Evolutionary conservation across 257 asterid genomes (phyloP).

Genomic region (Scutellaria baicalensis): DNA sequence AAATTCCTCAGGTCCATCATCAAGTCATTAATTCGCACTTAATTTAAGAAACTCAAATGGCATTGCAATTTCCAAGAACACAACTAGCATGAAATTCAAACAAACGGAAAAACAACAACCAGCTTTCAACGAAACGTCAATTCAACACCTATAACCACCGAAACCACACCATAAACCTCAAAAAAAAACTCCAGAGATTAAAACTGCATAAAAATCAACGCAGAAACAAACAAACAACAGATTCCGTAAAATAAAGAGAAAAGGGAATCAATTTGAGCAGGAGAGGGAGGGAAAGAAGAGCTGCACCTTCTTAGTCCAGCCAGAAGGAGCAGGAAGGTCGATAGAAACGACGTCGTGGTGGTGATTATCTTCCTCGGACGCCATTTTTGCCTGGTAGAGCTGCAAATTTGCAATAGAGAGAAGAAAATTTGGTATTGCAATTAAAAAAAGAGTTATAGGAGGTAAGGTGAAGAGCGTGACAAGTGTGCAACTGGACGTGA

Average conservation of each 20-base stretch:
- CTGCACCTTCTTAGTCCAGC: conserved; percentile 51
- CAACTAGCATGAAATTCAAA: not conserved
- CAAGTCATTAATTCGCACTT: not conserved
- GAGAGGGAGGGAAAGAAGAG: not conserved
- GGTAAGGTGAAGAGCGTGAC: conserved; percentile 37
- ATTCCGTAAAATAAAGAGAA: not conserved
- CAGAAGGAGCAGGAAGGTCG: conserved; percentile 52
- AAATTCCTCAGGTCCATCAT: not conserved
- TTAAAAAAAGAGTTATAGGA: conserved; percentile 7
- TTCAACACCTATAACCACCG: conserved; percentile 6
- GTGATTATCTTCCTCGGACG: conserved; percentile 21
- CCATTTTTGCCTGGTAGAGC: conserved; percentile 13
- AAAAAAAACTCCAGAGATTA: not conserved
- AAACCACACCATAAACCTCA: conserved; percentile 5
- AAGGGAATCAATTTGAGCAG: not conserved
- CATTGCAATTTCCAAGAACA: not conserved
- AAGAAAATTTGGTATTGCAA: not conserved
- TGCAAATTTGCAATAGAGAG: not conserved
- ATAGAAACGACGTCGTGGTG: conserved; percentile 31
- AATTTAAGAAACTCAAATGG: not conserved
- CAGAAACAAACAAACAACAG: not conserved
- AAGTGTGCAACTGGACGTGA: conserved; percentile 38
- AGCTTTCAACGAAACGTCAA: conserved; percentile 4
- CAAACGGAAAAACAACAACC: not conserved
- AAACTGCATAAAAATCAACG: not conserved